Evolutionary conservation across 164 flowering plant genomes (phyloP), one percentile per base, ranked within the genome.

Genomic region (Aristolochia contorta): DNA sequence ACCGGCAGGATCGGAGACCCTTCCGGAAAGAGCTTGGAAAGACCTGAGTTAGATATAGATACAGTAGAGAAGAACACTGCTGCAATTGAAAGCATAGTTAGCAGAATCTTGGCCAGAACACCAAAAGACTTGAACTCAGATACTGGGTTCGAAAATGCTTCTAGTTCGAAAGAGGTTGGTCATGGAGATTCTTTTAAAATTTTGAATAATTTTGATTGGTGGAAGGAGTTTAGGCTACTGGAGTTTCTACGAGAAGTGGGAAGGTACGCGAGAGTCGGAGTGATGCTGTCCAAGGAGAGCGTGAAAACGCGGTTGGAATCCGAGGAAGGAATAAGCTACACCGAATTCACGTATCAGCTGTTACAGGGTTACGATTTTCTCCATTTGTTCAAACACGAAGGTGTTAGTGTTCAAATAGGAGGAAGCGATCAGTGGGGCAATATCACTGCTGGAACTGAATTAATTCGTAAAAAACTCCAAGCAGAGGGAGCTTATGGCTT

Each of bases 381-480:
- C 21, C 53, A 71, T 46, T 22, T 71, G 67, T 71, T 63, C 50
- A 58, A 82, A 64, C 73, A 82, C 47, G 70, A 79, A 59, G 83
- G 80, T 19, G 84, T 86, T 48, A 78, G 56, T 71, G 89, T 84
- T 65, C 96, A 89, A 53, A 82, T 89, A 48, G 96, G 96, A 6
- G 96, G 96, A 4, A 83, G 91, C 64, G 93, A 89, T 69, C 91
- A 86, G 50, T 89, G 93, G 96, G 96, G 92, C 0, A 89, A 86
- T 65, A 86, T 89, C 19, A 89, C 91, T 15, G 92, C 91, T 14
- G 93, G 96, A 30, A 89, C 96, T 2, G 93, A 89, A 27, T 59
- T 89, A 23, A 82, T 89, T 61, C 67, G 91, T 54, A 82, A 79
- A 33, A 79, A 81, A 67, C 66, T 81, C 24, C 82, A 76, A 49